These are phyloP conservation scores for Aspergillus tubingensis DNA, from an alignment of 2,329 filamentous ascomycete genomes.

Conservation along the genomic window DNA sequence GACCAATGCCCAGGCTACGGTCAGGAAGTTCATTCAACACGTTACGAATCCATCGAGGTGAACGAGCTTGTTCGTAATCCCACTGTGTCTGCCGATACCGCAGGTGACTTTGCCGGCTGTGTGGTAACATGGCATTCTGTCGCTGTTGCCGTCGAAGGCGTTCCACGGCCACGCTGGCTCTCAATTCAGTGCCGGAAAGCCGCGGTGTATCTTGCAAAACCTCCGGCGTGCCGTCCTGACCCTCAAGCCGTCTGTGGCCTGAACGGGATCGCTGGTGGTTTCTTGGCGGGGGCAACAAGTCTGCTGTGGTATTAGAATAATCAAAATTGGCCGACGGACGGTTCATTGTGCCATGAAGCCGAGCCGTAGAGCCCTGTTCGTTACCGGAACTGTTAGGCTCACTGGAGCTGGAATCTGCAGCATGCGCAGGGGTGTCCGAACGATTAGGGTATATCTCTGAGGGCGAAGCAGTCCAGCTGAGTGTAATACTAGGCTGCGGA, in stretches of 20 bases:
- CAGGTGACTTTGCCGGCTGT: constrained; percentile 31
- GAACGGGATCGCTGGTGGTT: constrained; percentile 37
- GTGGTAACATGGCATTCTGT: constrained; percentile 38
- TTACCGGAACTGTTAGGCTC: constrained; percentile 27
- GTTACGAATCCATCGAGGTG: constrained; percentile 41
- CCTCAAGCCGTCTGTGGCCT: constrained; percentile 36
- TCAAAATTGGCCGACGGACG: constrained; percentile 26
- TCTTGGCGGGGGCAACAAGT: constrained; percentile 28
- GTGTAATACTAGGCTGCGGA: constrained; percentile 36
- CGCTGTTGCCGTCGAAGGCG: constrained; percentile 40
- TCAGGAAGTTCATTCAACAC: constrained; percentile 40
- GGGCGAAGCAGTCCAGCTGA: constrained; percentile 46
- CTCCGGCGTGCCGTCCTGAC: constrained; percentile 28
- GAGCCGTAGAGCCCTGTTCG: constrained; percentile 21
- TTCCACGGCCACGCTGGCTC: constrained; percentile 42
- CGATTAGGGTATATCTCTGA: constrained; percentile 37
- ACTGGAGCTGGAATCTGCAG: constrained; percentile 22
- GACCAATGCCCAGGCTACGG: constrained; percentile 31
- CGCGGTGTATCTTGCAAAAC: constrained; percentile 31
- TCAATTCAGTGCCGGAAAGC: constrained; percentile 35
- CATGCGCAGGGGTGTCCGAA: constrained; percentile 25
- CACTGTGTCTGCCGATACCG: constrained; percentile 38
- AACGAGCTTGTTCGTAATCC: constrained; percentile 38
- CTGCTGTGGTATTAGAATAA: constrained; percentile 20
- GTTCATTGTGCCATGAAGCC: constrained; percentile 18